A percentile compares a stretch with the other conserved stretches of the same genome.
Conservation (phyloP, 23 red algal species). For the Agarophyton chilense region DNA sequence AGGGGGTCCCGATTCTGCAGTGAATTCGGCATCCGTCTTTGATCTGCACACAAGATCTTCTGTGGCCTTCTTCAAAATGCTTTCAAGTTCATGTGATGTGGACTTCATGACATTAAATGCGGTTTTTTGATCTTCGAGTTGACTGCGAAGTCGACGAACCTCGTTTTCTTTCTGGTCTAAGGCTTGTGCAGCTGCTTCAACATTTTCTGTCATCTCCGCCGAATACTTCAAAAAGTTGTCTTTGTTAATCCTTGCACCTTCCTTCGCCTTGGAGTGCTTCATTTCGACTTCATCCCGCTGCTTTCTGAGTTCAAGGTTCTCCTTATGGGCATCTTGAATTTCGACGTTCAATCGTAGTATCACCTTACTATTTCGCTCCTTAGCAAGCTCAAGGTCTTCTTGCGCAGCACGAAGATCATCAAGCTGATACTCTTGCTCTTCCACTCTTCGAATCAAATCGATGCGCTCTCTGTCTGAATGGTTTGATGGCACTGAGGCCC, state of each 20-base stretch:
- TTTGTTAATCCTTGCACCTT: background rate
- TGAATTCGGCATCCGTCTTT: background rate
- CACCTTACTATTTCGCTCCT: conserved; percentile 17
- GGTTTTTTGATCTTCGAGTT: conserved; percentile 54
- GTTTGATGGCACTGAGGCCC: conserved; percentile 14
- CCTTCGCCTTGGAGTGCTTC: background rate
- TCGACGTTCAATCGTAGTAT: conserved; percentile 53
- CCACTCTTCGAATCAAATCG: conserved; percentile 17
- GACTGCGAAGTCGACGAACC: conserved; percentile 8
- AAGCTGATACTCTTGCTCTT: conserved; percentile 40
- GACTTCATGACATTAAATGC: conserved; percentile 19
- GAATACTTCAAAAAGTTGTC: conserved; percentile 46
- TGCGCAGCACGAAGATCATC: conserved; percentile 22
- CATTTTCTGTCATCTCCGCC: conserved; percentile 41
- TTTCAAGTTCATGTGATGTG: conserved; percentile 36
- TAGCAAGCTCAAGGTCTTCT: background rate
- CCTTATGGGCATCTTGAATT: conserved; percentile 23
- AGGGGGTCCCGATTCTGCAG: background rate
- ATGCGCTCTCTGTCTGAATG: conserved; percentile 15
- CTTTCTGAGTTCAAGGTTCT: conserved; percentile 1
- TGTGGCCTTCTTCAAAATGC: conserved; percentile 24
- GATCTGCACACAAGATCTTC: background rate
- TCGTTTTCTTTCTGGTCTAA: conserved; percentile 26
- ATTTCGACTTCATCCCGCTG: conserved; percentile 40
- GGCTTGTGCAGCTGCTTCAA: conserved; percentile 18